phyloP scores from a whole-genome alignment of 345 rosid genomes.

The Euphorbia pulcherrima region DNA sequence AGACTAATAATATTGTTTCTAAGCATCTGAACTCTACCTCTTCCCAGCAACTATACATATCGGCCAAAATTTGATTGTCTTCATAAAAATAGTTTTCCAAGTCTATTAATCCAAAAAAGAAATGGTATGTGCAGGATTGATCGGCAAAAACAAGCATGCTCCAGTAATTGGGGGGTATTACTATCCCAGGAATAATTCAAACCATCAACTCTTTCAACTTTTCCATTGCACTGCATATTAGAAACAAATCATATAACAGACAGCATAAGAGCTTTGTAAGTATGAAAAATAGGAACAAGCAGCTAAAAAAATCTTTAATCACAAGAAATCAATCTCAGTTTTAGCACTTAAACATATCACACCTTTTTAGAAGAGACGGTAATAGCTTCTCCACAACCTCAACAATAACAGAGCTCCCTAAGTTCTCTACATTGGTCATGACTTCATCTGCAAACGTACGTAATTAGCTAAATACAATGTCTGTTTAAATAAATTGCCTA shows the following conservation, averaged over 20 bases:
- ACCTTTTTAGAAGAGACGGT: constrained; percentile 55
- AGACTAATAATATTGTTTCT: not conserved
- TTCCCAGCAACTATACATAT: not conserved
- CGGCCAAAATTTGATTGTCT: not conserved
- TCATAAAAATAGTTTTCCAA: not conserved
- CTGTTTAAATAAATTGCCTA: not conserved
- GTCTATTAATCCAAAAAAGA: not conserved
- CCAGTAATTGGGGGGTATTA: not conserved
- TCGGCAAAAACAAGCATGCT: not conserved
- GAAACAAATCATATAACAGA: not conserved
- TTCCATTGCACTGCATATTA: constrained; percentile 39
- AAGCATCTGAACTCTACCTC: not conserved
- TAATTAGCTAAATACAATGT: too few relatives aligned
- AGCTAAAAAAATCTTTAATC: not conserved
- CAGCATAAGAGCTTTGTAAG: not conserved
- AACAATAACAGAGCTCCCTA: constrained; percentile 21
- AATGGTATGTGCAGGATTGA: not conserved
- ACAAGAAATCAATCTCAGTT: not conserved
- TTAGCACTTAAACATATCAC: not conserved
- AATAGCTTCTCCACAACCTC: constrained; percentile 34
- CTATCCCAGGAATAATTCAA: not conserved
- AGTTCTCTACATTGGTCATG: constrained; percentile 21
- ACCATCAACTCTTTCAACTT: constrained; percentile 37
- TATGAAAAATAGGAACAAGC: not conserved
- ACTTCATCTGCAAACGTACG: constrained; percentile 28